phyloP scores from a whole-genome alignment of 2,329 filamentous ascomycete species.

The Beauveria caledonica region DNA sequence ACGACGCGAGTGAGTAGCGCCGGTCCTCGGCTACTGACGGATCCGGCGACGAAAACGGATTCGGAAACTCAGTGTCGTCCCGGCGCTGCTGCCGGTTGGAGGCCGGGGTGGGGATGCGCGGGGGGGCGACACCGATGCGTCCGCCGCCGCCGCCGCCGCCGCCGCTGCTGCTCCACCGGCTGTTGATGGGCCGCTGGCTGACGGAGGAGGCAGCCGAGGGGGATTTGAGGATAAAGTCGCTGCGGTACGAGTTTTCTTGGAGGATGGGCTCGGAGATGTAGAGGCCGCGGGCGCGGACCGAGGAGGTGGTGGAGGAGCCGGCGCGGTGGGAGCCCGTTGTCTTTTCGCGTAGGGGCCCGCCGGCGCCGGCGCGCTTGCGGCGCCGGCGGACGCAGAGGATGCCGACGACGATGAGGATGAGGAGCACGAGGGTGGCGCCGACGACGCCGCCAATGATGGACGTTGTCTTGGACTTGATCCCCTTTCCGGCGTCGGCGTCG shows the following conservation, averaged over 20 bases:
- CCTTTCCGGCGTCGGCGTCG: not conserved
- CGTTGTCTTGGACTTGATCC: conserved; percentile 2
- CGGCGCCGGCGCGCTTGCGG: conserved; percentile 15
- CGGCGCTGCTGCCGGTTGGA: not conserved
- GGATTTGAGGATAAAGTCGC: conserved; percentile 44
- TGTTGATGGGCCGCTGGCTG: conserved; percentile 13
- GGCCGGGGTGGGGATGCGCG: not conserved
- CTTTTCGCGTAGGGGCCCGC: conserved; percentile 15
- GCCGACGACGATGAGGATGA: conserved; percentile 10
- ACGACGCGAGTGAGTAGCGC: not conserved
- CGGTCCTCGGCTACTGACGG: conserved; percentile 18
- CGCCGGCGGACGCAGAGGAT: conserved; percentile 15
- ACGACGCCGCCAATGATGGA: conserved; percentile 11
- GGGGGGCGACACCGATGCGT: no score
- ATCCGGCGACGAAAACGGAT: conserved; percentile 28
- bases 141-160: conserved; percentile 4
- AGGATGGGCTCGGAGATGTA: conserved; percentile 51
- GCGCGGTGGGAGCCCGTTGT: conserved; percentile 5
- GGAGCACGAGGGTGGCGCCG: conserved; percentile 4
- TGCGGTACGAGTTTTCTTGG: conserved; percentile 33
- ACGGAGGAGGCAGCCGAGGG: conserved; percentile 15
- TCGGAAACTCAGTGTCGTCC: conserved; percentile 17
- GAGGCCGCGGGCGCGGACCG: conserved; percentile 16
- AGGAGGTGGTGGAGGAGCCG: conserved; percentile 15
- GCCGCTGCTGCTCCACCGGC: conserved; percentile 13